phyloP scores from a whole-genome alignment of 306 rosid species.

The Cicer yamashitae region DNA sequence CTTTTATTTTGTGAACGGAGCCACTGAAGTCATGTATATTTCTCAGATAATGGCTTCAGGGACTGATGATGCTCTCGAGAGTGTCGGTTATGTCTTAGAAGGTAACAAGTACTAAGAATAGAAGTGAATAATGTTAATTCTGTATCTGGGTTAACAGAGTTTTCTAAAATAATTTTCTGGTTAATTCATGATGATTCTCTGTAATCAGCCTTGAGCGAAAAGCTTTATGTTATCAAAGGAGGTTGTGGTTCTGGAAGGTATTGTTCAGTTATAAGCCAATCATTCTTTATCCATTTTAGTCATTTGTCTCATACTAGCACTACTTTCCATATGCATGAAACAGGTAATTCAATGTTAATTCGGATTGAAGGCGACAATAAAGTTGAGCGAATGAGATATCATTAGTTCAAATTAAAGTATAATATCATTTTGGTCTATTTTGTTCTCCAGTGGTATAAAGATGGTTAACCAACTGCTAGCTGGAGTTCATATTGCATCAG shows the following conservation, averaged over 20 bases:
- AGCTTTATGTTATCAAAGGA: constrained; percentile 87
- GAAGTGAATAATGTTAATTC: constrained; percentile 38
- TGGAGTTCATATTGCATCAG: constrained; percentile 96
- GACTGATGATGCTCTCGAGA: constrained; percentile 76
- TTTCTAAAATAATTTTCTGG: constrained; percentile 42
- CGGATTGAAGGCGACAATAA: constrained; percentile 31
- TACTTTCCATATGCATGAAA: constrained; percentile 40
- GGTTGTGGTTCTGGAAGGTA: constrained; percentile 97
- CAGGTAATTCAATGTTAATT: constrained; percentile 37
- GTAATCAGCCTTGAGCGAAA: constrained; percentile 87
- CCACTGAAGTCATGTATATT: constrained; percentile 41
- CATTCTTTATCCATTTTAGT: constrained; percentile 33
- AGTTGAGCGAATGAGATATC: constrained; percentile 26
- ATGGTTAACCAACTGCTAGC: constrained; percentile 98
- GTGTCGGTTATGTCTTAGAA: constrained; percentile 80
- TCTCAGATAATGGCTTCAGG: constrained; percentile 93
- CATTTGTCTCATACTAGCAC: constrained; percentile 35
- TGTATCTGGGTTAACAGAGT: constrained; percentile 28
- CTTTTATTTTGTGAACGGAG: constrained; percentile 43
- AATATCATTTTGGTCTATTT: constrained; percentile 33
- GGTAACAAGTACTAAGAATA: constrained; percentile 56
- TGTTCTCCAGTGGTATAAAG: constrained; percentile 78
- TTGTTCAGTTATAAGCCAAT: constrained; percentile 38
- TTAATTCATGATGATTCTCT: constrained; percentile 43
- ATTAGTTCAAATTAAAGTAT: constrained; percentile 3